Base-by-base conservation (phyloP, 169 alveolate species). In the Cryptosporidium sp. region DNA sequence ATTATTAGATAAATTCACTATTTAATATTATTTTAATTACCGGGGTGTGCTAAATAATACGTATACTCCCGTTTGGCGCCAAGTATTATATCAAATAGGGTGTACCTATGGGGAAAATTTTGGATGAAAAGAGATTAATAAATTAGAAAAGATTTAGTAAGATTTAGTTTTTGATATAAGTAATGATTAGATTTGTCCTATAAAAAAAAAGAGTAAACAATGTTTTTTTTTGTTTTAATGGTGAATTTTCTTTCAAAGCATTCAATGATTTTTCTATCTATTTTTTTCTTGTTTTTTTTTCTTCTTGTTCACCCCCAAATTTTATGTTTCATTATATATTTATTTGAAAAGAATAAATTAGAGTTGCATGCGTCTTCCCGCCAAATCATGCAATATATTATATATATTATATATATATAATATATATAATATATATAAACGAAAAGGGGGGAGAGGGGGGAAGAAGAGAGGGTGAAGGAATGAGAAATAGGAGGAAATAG, bases 21-120 rank as follows among this genome's bases (percentile, higher is more conserved):
- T 31, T 33, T 2, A 9, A n/a, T n/a, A 48, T 4, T 6, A 56
- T 31, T 73, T 33, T 39, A 18, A 23, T 52, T 73, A 37, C 45
- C 86, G 60, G 68, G 86, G 71, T 73, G 60, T 73, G 68, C 56
- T 73, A n/a, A 23, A 45, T n/a, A 33, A 56, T 73, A 73, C 86
- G 86, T 73, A 73, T 73, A 73, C 72, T 51, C 51, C 45, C 52
- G 16, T 60, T 52, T 53, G 69, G 86, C 86, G 86, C 86, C 70
- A 73, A 73, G 52, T 31, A 14, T 37, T 65, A 33, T 65, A 65
- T 3, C 53, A 31, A 31, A 42, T 65, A 29, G 35, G 35, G 52
- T 65, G 29, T 65, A 65, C 72, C 72, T 33, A 21, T 16, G 67
- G 67, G 35, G 35, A 9, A 26, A 56, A 56, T 56, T 56, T 56